Evolutionary conservation across 2,329 filamentous ascomycete genomes (phyloP).

Genomic region (Emydomyces testavorans): DNA sequence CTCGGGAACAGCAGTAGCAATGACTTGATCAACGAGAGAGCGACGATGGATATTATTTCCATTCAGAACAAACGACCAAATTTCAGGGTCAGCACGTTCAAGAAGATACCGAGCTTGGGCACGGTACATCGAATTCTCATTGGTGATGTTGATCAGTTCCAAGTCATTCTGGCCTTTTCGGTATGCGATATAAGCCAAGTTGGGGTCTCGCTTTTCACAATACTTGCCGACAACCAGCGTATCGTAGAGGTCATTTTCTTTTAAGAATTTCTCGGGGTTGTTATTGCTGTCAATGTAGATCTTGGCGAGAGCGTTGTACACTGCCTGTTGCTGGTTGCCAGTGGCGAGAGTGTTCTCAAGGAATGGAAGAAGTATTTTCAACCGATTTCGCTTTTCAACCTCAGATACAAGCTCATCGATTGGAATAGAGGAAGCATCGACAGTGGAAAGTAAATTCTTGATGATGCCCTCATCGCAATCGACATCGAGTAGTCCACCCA

Average conservation of each 20-base stretch:
- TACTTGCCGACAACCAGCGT: conserved; percentile 89
- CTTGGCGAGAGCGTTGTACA: conserved; percentile 95
- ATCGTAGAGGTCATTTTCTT: conserved; percentile 95
- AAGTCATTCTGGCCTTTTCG: conserved; percentile 94
- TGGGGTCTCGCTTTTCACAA: conserved; percentile 96
- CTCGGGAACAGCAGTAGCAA: conserved; percentile 85
- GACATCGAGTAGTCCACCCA: conserved; percentile 87
- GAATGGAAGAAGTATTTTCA: conserved; percentile 93
- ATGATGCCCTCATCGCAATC: conserved; percentile 96
- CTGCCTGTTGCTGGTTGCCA: conserved; percentile 90
- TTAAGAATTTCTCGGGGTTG: conserved; percentile 92
- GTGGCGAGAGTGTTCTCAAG: conserved; percentile 79
- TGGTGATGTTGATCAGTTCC: conserved; percentile 93
- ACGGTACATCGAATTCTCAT: conserved; percentile 99
- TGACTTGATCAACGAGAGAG: conserved; percentile 91
- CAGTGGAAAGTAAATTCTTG: conserved; percentile 75
- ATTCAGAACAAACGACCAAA: conserved; percentile 91
- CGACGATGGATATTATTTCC: conserved; percentile 92
- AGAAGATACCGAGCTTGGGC: conserved; percentile 92
- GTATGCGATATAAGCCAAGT: conserved; percentile 89
- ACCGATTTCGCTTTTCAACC: conserved; percentile 88
- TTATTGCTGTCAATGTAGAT: conserved; percentile 99
- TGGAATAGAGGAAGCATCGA: conserved; percentile 72
- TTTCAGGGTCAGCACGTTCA: conserved; percentile 75
- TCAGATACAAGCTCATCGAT: conserved; percentile 90